These are phyloP conservation scores for Cytospora schulzeri DNA, from an alignment of 2,329 filamentous ascomycete genomes.

Conservation along the genomic window DNA sequence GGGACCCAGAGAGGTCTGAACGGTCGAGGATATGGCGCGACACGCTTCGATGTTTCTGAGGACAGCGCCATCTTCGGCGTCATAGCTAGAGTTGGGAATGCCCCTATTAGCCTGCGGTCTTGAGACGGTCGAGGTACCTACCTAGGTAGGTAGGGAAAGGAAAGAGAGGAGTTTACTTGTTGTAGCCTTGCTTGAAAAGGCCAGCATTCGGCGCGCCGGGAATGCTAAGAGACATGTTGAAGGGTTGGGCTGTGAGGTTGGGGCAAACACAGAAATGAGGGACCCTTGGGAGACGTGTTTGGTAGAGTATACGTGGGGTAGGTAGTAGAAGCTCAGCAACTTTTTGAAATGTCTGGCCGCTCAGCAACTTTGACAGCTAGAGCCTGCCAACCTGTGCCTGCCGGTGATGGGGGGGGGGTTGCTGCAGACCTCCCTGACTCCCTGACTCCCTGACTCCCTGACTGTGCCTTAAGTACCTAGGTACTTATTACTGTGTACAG, in stretches of 20 bases:
- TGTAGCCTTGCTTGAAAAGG: conserved; percentile 95
- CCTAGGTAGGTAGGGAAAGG: conserved; percentile 15
- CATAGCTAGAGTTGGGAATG: conserved; percentile 70
- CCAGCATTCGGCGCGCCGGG: conserved; percentile 90
- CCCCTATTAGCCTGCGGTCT: conserved; percentile 15
- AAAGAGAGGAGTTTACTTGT: conserved; percentile 66
- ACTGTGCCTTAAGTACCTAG: background rate
- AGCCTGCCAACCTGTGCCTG: background rate
- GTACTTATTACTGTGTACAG: background rate
- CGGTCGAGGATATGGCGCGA: conserved; percentile 90
- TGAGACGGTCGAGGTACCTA: conserved; percentile 27
- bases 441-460: background rate
- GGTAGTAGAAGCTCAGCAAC: conserved; percentile 6
- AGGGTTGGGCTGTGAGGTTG: conserved; percentile 18
- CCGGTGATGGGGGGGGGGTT: conserved; percentile 1
- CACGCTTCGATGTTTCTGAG: conserved; percentile 99
- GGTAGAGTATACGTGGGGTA: conserved; percentile 21
- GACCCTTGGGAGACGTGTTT: conserved; percentile 20
- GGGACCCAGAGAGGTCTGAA: conserved; percentile 94
- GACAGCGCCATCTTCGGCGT: conserved; percentile 97
- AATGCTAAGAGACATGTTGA: conserved; percentile 89
- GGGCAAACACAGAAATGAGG: background rate
- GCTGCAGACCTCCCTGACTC: background rate
- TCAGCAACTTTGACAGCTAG: conserved; percentile 3
- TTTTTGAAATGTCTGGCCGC: conserved; percentile 23